Evolutionary conservation across 179 eudicot species (phyloP).

Genomic region (Pouteria campechiana): DNA sequence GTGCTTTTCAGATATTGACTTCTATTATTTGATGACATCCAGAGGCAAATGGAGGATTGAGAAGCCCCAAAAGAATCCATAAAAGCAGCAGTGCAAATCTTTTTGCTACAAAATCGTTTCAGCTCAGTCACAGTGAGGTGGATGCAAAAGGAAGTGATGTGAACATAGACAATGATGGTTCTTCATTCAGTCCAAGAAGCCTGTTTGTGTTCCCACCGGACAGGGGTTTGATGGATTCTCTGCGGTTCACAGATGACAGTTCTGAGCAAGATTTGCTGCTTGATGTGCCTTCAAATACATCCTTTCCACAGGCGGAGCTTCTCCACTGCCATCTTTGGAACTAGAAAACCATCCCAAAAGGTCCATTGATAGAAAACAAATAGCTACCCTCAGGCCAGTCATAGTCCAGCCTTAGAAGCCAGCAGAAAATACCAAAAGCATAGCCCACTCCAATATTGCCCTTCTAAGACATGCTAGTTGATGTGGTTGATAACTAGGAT

Average conservation of each 20-base stretch:
- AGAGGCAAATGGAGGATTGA: slow-evolving; percentile 50
- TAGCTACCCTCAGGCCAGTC: no score
- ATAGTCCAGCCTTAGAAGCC: no score
- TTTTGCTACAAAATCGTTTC: no score
- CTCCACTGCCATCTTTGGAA: slow-evolving; percentile 41
- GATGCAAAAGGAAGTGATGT: slow-evolving; percentile 24
- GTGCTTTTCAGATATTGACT: no score
- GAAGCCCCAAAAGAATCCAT: slow-evolving; percentile 50
- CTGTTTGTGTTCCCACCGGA: slow-evolving; percentile 42
- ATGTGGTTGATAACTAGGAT: not conserved
- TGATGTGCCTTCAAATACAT: slow-evolving; percentile 61
- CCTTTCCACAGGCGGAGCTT: slow-evolving; percentile 89
- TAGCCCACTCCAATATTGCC: slow-evolving; percentile 29
- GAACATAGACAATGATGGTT: slow-evolving; percentile 33
- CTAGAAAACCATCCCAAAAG: no score
- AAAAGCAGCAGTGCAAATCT: no score
- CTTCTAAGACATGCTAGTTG: slow-evolving; percentile 24
- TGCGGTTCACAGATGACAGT: slow-evolving; percentile 40
- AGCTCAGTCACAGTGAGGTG: no score
- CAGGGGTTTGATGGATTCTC: slow-evolving; percentile 38
- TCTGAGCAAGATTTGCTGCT: slow-evolving; percentile 77
- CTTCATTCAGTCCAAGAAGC: slow-evolving; percentile 42
- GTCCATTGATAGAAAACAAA: no score
- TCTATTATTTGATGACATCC: slow-evolving; percentile 9
- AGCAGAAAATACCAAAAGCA: slow-evolving; percentile 63